phyloP scores from a whole-genome alignment of 1,284 basidiomycete species.

The Trichosporon ovoides region DNA sequence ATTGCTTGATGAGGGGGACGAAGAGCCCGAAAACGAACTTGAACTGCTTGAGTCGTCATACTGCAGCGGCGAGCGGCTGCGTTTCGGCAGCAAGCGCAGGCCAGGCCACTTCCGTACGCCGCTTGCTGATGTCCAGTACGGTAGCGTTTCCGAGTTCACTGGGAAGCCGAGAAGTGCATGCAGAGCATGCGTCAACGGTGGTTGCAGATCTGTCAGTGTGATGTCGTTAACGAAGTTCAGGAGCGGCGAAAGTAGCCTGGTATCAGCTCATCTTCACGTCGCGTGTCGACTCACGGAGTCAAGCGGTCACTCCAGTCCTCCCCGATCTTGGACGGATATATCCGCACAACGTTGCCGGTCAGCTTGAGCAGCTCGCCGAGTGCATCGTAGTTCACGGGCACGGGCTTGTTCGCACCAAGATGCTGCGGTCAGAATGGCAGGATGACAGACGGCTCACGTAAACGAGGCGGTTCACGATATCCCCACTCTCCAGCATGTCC shows the following conservation, averaged over 20 bases:
- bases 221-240: constrained; percentile 30
- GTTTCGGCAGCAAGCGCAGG: neutral
- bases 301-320: constrained; percentile 19
- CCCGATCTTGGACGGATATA: constrained; percentile 28
- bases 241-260: constrained; percentile 28
- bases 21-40: neutral
- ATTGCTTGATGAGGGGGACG: neutral
- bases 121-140: constrained; percentile 30
- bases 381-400: constrained; percentile 27
- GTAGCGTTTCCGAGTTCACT: constrained; percentile 25
- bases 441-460: constrained; percentile 28
- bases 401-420: constrained; percentile 14
- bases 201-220: constrained; percentile 27
- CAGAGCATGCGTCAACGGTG: constrained; percentile 37
- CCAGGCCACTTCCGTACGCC: neutral
- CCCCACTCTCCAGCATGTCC: constrained; percentile 36
- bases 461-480: constrained; percentile 30
- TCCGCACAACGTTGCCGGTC: constrained; percentile 37
- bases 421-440: constrained; percentile 16
- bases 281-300: constrained; percentile 32
- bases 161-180: constrained; percentile 41
- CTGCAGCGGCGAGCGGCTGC: neutral
- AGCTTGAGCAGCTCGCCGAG: constrained; percentile 45
- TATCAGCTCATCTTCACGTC: neutral
- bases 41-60: neutral